Evolutionary conservation across 345 rosid species (phyloP).

Genomic region (Abelmoschus esculentus): DNA sequence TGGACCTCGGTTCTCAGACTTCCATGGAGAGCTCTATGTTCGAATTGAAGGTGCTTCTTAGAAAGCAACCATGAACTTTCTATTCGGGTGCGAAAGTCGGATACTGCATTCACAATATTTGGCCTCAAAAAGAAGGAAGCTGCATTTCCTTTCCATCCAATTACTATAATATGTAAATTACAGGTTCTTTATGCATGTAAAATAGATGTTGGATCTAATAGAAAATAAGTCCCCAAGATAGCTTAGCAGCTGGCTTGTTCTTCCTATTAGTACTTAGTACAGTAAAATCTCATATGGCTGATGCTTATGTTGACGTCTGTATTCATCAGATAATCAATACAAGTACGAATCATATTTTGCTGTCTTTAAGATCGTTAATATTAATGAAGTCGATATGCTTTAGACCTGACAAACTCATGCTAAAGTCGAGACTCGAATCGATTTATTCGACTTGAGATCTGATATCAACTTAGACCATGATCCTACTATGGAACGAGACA

Average conservation of each 20-base stretch:
- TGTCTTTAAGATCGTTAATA: no score
- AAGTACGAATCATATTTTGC: no score
- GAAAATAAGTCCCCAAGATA: not conserved
- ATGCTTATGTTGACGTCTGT: not conserved
- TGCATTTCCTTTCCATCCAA: conserved; percentile 1
- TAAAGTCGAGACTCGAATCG: no score
- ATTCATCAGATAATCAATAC: not conserved
- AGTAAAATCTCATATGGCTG: not conserved
- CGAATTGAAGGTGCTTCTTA: not conserved
- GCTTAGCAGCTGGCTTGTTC: not conserved
- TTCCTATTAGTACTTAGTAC: not conserved
- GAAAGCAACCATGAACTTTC: conserved; percentile 1
- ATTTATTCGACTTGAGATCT: no score
- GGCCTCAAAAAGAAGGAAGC: conserved; percentile 17
- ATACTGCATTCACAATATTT: conserved; percentile 11
- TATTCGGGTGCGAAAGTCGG: not conserved
- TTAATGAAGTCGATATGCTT: no score
- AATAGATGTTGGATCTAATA: conserved; percentile 4
- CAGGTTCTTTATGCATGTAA: conserved; percentile 15
- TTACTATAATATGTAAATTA: conserved; percentile 13
- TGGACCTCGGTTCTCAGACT: not conserved
- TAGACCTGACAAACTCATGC: no score
- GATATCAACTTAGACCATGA: not conserved
- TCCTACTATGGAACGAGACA: conserved; percentile 19
- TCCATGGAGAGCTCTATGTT: not conserved